Conservation (phyloP, 2,329 filamentous ascomycete species). For the Verticillium nonalfalfae region DNA sequence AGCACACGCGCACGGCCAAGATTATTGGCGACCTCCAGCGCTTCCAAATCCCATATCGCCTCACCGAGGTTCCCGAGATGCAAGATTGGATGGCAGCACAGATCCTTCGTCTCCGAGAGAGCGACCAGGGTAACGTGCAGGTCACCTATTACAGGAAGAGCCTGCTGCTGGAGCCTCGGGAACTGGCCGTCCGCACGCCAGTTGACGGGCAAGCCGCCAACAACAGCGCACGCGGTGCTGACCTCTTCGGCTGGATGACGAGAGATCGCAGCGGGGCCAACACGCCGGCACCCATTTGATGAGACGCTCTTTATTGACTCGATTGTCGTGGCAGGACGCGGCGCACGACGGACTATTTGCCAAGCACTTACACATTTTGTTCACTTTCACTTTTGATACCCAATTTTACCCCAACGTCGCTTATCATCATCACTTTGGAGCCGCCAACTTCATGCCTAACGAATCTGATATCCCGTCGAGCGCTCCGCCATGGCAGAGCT, state of each 20-base stretch:
- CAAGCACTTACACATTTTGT: constrained; percentile 8
- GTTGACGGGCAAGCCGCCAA: constrained; percentile 20
- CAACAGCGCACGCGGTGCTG: constrained; percentile 22
- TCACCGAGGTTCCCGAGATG: constrained; percentile 77
- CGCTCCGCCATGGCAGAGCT: not conserved
- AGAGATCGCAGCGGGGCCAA: constrained; percentile 29
- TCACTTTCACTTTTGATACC: constrained; percentile 26
- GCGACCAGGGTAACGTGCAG: constrained; percentile 49
- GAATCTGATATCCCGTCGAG: not conserved
- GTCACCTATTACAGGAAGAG: constrained; percentile 73
- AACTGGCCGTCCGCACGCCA: constrained; percentile 30
- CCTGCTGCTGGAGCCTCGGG: constrained; percentile 73
- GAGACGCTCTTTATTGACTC: not conserved
- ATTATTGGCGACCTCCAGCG: constrained; percentile 94
- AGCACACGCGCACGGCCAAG: constrained; percentile 88
- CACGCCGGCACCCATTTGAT: constrained; percentile 4
- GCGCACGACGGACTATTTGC: not conserved
- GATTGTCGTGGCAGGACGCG: not conserved
- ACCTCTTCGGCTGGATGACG: constrained; percentile 46
- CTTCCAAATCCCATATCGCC: constrained; percentile 88
- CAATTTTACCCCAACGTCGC: constrained; percentile 14
- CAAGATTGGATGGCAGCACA: constrained; percentile 89
- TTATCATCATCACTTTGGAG: constrained; percentile 3
- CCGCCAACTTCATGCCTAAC: not conserved
- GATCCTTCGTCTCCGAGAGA: constrained; percentile 66